Evolutionary conservation across 148 eudicot species (phyloP).

Genomic region (Diospyros lotus): DNA sequence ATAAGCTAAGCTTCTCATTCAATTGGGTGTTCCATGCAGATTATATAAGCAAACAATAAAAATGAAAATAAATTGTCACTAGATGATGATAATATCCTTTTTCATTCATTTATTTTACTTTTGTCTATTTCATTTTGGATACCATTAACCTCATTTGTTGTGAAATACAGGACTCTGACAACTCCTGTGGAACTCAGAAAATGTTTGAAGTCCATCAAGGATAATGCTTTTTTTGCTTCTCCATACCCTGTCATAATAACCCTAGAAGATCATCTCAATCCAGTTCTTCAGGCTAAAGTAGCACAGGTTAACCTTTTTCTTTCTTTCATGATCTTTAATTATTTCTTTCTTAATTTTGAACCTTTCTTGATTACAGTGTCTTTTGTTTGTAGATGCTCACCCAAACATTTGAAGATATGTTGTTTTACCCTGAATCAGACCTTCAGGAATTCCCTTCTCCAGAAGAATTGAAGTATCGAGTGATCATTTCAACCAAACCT

Average conservation of each 20-base stretch:
- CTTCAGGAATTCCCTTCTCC: constrained; percentile 76
- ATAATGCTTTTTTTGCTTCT: constrained; percentile 68
- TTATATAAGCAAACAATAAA: background rate
- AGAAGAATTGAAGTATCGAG: constrained; percentile 49
- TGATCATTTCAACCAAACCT: constrained; percentile 83
- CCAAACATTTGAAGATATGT: constrained; percentile 62
- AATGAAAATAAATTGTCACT: background rate
- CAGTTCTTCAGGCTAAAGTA: constrained; percentile 78
- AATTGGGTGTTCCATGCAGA: no score
- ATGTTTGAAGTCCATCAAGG: constrained; percentile 72
- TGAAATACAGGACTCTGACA: constrained; percentile 60
- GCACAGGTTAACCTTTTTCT: constrained; percentile 50
- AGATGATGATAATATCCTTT: no score
- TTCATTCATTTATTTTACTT: background rate
- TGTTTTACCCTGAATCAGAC: constrained; percentile 51
- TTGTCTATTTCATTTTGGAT: background rate
- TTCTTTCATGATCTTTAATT: background rate
- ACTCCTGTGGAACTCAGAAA: constrained; percentile 67
- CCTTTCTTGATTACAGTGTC: background rate
- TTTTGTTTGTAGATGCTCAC: constrained; percentile 56
- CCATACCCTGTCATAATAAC: constrained; percentile 83
- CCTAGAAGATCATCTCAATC: constrained; percentile 86
- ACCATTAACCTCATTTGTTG: background rate
- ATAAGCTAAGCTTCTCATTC: no score
- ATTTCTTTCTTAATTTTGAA: background rate